Conservation (phyloP, 352 stramenopile species). For the Aphanomyces cochlioides region DNA sequence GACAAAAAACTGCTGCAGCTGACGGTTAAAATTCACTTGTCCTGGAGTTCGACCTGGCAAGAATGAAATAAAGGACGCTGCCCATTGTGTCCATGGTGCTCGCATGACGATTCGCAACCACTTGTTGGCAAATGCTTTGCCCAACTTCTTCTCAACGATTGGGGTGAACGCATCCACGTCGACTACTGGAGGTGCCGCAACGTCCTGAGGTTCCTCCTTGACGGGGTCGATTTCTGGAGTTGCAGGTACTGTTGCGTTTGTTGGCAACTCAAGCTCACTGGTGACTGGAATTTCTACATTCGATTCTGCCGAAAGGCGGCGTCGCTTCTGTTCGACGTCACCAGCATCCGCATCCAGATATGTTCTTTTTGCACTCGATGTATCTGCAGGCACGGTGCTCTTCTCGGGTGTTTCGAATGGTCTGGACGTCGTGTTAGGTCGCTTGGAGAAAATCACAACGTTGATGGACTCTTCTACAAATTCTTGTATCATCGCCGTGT, state of each 20-base stretch:
- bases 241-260: neutral
- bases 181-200: neutral
- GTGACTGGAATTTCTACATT: neutral
- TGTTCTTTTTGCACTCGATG: neutral
- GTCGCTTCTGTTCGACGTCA: neutral
- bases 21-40: neutral
- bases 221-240: neutral
- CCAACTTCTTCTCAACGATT: neutral
- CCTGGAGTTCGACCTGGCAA: neutral
- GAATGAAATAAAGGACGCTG: neutral
- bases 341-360: neutral
- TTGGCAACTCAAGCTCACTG: neutral
- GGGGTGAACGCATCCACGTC: conserved; percentile 8
- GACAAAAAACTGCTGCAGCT: neutral
- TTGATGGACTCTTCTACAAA: conserved; percentile 8
- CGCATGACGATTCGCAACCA: neutral
- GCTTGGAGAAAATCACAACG: conserved; percentile 12
- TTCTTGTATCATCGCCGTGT: neutral
- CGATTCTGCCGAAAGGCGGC: neutral
- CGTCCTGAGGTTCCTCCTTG: neutral
- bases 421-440: neutral
- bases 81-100: conserved; percentile 4
- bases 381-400: neutral
- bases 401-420: neutral
- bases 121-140: conserved; percentile 10